Conservation (phyloP, 257 asterid genomes). For the Solanum lignicaule region DNA sequence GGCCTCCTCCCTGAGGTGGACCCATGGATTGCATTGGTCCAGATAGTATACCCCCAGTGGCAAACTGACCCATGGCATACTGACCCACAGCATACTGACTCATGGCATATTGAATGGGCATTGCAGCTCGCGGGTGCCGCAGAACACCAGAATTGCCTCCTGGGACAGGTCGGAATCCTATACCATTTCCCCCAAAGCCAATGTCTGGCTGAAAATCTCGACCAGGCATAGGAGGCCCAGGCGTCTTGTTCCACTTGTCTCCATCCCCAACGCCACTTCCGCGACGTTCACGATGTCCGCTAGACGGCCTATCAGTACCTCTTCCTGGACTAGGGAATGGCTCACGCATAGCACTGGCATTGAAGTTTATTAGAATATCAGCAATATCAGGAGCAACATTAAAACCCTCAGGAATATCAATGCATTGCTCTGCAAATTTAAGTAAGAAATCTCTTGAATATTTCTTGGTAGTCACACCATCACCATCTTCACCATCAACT, state of each 20-base stretch:
- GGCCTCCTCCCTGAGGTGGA: conserved; percentile 50
- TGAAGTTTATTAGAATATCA: conserved; percentile 29
- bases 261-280: conserved; percentile 46
- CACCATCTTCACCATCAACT: conserved; percentile 24
- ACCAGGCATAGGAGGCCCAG: conserved; percentile 42
- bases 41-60: conserved; percentile 31
- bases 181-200: conserved; percentile 26
- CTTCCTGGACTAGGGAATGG: conserved; percentile 44
- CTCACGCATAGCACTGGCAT: conserved; percentile 23
- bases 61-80: conserved; percentile 16
- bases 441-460: conserved; percentile 86
- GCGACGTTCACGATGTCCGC: conserved; percentile 58
- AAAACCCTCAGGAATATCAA: conserved; percentile 59
- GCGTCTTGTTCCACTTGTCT: conserved; percentile 55
- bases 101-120: conserved; percentile 36
- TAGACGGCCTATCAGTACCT: conserved; percentile 37
- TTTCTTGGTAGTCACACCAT: conserved; percentile 38
- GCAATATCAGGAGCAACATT: conserved; percentile 32
- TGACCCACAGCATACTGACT: conserved; percentile 3
- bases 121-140: conserved; percentile 50
- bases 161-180: conserved; percentile 46
- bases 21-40: conserved; percentile 67
- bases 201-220: conserved; percentile 40
- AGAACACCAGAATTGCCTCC: conserved; percentile 55
- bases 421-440: conserved; percentile 53